Conservation (phyloP, 345 rosid species). For the Lepidium sativum region DNA sequence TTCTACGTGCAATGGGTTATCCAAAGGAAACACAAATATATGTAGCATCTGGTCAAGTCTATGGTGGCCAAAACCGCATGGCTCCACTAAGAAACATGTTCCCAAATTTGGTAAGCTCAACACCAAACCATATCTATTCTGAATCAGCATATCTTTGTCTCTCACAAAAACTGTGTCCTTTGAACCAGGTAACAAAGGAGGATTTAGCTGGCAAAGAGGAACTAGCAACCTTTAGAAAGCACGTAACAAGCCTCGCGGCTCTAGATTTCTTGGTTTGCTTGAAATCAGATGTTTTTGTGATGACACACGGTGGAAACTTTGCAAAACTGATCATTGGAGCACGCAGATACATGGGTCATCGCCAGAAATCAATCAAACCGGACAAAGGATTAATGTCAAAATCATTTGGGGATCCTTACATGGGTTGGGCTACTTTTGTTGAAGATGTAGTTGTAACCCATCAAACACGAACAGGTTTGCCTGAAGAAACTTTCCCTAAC, state of each 20-base stretch:
- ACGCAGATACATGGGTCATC: conserved; percentile 93
- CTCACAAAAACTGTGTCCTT: neutral
- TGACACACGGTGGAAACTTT: conserved; percentile 99
- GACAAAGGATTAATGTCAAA: conserved; percentile 99
- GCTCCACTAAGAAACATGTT: conserved; percentile 98
- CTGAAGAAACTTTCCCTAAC: conserved; percentile 99
- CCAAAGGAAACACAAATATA: conserved; percentile 98
- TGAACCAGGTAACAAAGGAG: conserved; percentile 87
- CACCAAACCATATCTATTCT: neutral
- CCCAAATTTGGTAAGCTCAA: conserved; percentile 66
- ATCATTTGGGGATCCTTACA: conserved; percentile 96
- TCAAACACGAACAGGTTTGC: conserved; percentile 93
- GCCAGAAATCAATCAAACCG: conserved; percentile 88
- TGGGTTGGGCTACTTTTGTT: conserved; percentile 98
- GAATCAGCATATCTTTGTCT: neutral
- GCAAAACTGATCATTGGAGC: conserved; percentile 98
- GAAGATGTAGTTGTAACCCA: conserved; percentile 94
- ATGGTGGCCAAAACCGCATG: conserved; percentile 98
- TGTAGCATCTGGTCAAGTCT: conserved; percentile 99
- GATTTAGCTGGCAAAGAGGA: conserved; percentile 80
- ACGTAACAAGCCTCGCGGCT: conserved; percentile 97
- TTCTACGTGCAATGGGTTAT: conserved; percentile 96
- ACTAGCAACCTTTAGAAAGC: conserved; percentile 76
- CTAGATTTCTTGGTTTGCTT: conserved; percentile 94
- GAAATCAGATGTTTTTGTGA: conserved; percentile 96